Conservation (phyloP, 768 basidiomycete genomes). For the Gyrodon lividus region DNA sequence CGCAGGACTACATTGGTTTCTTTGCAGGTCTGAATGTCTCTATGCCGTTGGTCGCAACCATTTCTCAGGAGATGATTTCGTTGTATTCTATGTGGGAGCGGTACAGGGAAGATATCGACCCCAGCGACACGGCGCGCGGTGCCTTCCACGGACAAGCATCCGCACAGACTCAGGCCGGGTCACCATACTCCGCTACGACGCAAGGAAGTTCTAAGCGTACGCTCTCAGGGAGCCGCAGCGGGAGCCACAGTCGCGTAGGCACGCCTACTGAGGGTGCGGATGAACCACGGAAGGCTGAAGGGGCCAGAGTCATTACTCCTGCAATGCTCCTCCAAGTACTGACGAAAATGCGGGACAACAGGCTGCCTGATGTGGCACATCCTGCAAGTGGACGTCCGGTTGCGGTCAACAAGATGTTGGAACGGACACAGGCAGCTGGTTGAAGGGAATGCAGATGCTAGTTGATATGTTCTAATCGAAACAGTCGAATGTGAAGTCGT, state of each 20-base stretch:
- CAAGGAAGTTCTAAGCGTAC: conserved; percentile 25
- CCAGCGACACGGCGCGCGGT: conserved; percentile 26
- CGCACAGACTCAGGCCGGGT: conserved; percentile 12
- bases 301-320: conserved; percentile 48
- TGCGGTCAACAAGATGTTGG: conserved; percentile 70
- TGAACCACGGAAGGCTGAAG: conserved; percentile 18
- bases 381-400: conserved; percentile 48
- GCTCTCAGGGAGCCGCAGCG: conserved; percentile 20
- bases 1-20: conserved; percentile 75
- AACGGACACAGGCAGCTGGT: conserved; percentile 66
- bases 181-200: conserved; percentile 19
- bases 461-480: too few species aligned
- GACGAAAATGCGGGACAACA: conserved; percentile 64
- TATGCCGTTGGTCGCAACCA: conserved; percentile 74
- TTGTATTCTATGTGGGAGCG: conserved; percentile 88
- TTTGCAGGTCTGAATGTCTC: conserved; percentile 86
- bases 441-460: conserved; percentile 13
- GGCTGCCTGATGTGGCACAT: conserved; percentile 55
- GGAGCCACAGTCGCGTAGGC: conserved; percentile 25
- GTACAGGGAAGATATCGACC: conserved; percentile 64
- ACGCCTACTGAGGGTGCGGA: conserved; percentile 27
- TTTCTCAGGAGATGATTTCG: conserved; percentile 88
- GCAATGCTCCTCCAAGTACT: conserved; percentile 54
- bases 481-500: too few species aligned
- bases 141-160: conserved; percentile 17